These are phyloP conservation scores for Pichia sp. DNA, from an alignment of 1,139 yeast genomes.

Conservation along the genomic window DNA sequence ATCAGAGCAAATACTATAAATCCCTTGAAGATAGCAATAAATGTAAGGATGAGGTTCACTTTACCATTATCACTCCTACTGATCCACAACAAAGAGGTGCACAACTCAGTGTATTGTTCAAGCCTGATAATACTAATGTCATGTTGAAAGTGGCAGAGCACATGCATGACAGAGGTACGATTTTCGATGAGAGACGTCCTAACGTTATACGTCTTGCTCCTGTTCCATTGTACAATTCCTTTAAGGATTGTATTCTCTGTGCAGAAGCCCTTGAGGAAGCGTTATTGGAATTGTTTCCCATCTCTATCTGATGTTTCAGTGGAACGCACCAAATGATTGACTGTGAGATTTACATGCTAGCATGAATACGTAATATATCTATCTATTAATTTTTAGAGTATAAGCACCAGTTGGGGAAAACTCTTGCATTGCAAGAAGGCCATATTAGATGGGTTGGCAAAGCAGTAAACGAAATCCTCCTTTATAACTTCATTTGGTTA, in stretches of 20 bases:
- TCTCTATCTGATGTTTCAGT: neutral
- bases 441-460: too few relatives aligned
- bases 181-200: constrained; percentile 87
- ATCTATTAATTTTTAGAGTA: too few relatives aligned
- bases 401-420: too few relatives aligned
- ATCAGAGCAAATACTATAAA: constrained; percentile 37
- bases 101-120: constrained; percentile 69
- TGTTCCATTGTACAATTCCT: constrained; percentile 72
- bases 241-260: constrained; percentile 50
- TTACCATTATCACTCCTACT: constrained; percentile 68
- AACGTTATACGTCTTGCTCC: constrained; percentile 85
- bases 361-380: too few relatives aligned
- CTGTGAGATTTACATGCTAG: too few relatives aligned
- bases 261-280: constrained; percentile 38
- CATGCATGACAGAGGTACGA: constrained; percentile 51
- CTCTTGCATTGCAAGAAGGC: too few relatives aligned
- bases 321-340: too few relatives aligned
- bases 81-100: constrained; percentile 60
- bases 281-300: neutral
- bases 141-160: constrained; percentile 58
- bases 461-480: too few relatives aligned
- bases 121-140: constrained; percentile 43
- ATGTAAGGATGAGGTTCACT: constrained; percentile 36
- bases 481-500: too few relatives aligned
- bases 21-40: too few relatives aligned